A percentile compares a stretch with the other conserved stretches of the same genome.
These are phyloP conservation scores for Termitomyces sp. DNA, from an alignment of 768 basidiomycete species.

Conservation along the genomic window DNA sequence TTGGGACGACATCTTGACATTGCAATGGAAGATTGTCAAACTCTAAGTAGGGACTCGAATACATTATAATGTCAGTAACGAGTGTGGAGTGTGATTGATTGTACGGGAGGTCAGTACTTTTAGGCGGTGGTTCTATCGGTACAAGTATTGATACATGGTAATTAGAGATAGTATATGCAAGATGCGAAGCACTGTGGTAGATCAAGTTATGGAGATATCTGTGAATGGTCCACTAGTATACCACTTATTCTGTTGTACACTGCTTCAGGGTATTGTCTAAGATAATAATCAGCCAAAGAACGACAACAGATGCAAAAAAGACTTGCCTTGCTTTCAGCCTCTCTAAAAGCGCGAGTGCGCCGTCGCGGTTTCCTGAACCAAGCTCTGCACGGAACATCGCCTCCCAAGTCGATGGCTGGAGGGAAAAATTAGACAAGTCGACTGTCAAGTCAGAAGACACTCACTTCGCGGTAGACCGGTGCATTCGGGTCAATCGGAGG, in stretches of 20 bases:
- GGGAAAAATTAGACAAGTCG: too few relatives aligned
- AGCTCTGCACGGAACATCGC: slow-evolving; percentile 93
- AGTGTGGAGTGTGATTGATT: background rate
- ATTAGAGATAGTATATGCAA: background rate
- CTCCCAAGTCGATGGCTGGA: slow-evolving; percentile 77
- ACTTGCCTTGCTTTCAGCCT: slow-evolving; percentile 68
- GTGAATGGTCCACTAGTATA: slow-evolving; percentile 69
- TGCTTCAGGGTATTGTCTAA: slow-evolving; percentile 70
- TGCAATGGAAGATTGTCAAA: slow-evolving; percentile 17
- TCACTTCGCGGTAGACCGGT: slow-evolving; percentile 81
- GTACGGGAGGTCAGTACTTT: background rate
- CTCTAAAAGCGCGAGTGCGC: slow-evolving; percentile 63
- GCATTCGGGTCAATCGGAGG: slow-evolving; percentile 33
- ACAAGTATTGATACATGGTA: slow-evolving; percentile 10
- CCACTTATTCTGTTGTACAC: slow-evolving; percentile 78
- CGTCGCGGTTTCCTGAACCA: slow-evolving; percentile 64
- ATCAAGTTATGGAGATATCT: slow-evolving; percentile 31
- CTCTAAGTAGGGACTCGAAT: background rate
- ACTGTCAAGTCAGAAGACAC: slow-evolving; percentile 15
- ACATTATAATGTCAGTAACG: background rate
- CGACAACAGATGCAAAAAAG: background rate
- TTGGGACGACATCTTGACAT: slow-evolving; percentile 18
- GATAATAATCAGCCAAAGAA: background rate
- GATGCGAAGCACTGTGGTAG: background rate
- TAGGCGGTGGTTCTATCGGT: slow-evolving; percentile 6